Evolutionary conservation across 1,284 basidiomycete genomes (phyloP).

Genomic region (Pseudomicrostroma phylloplanum): DNA sequence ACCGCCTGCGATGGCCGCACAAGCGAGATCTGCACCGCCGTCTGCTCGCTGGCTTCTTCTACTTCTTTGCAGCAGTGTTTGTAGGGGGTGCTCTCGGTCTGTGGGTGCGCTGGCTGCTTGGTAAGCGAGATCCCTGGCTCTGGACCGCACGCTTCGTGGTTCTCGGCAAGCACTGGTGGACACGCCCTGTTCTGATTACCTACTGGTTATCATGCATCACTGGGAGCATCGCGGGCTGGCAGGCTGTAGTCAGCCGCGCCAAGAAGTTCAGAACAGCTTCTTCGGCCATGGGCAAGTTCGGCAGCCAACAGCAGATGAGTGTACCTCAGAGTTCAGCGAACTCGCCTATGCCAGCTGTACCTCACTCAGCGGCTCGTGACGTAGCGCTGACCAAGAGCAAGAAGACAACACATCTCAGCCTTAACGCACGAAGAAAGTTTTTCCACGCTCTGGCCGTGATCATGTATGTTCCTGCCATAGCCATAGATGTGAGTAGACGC

Average conservation of each 20-base stretch:
- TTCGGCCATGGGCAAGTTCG: constrained; percentile 4
- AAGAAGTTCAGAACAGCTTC: constrained; percentile 25
- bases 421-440: constrained; percentile 94
- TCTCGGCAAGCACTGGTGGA: constrained; percentile 72
- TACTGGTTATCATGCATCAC: constrained; percentile 80
- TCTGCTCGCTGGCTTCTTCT: constrained; percentile 78
- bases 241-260: constrained; percentile 47
- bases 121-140: constrained; percentile 77
- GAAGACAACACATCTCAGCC: constrained; percentile 55
- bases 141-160: constrained; percentile 65
- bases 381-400: not conserved
- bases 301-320: too few species aligned
- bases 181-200: constrained; percentile 67
- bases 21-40: constrained; percentile 79
- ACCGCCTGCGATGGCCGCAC: constrained; percentile 78
- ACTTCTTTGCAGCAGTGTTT: constrained; percentile 69
- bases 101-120: constrained; percentile 86
- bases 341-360: not conserved
- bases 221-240: constrained; percentile 87
- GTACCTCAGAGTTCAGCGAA: too few species aligned
- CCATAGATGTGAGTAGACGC: constrained; percentile 67
- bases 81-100: constrained; percentile 79
- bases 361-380: not conserved
- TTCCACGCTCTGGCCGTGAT: constrained; percentile 92
- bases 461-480: constrained; percentile 92